phyloP scores from a whole-genome alignment of 1,139 yeast genomes.

The Debaryomycetaceae sp. region DNA sequence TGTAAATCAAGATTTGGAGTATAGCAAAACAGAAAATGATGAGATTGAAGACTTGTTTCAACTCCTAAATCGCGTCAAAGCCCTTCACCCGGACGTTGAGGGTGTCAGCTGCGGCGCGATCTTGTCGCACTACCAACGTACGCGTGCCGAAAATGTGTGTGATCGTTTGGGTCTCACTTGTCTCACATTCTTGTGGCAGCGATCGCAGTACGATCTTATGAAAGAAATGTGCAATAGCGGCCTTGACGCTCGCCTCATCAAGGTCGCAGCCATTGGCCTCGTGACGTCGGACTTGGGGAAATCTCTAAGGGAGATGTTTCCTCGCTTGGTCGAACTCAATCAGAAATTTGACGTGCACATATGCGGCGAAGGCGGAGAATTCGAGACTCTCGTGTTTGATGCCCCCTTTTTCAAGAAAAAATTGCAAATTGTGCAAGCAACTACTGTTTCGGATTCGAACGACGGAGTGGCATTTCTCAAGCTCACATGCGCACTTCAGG shows the following conservation, averaged over 20 bases:
- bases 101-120: constrained; percentile 96
- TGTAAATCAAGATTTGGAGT: constrained; percentile 58
- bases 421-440: constrained; percentile 33
- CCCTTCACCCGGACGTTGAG: constrained; percentile 57
- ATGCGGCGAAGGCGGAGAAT: constrained; percentile 98
- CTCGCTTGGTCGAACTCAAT: constrained; percentile 50
- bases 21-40: constrained; percentile 52
- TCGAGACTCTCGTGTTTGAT: constrained; percentile 84
- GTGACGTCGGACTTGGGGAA: constrained; percentile 55
- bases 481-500: constrained; percentile 28
- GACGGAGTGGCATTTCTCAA: constrained; percentile 62
- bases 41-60: constrained; percentile 74
- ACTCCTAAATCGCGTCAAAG: constrained; percentile 37
- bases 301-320: constrained; percentile 50
- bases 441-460: constrained; percentile 35
- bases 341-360: constrained; percentile 70
- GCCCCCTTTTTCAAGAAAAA: constrained; percentile 65
- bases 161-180: constrained; percentile 55
- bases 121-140: constrained; percentile 82
- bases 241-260: constrained; percentile 76
- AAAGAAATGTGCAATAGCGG: constrained; percentile 65
- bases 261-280: constrained; percentile 89
- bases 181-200: constrained; percentile 80
- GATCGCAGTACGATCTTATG: constrained; percentile 71
- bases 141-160: constrained; percentile 88